Conservation (phyloP, 371 early-diverging fungal genomes). For the Apophysomyces ossiformis region DNA sequence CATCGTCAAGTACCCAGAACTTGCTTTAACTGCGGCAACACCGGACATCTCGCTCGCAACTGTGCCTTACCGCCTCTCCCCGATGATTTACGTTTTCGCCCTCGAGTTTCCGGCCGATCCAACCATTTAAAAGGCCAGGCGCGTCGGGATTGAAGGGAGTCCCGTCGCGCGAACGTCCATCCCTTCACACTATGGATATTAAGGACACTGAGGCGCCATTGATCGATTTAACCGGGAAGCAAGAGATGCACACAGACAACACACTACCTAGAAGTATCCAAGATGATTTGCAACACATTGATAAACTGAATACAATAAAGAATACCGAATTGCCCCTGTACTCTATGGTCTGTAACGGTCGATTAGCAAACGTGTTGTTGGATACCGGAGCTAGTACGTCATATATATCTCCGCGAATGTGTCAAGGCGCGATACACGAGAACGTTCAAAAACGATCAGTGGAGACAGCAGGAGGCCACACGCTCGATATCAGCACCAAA, state of each 20-base stretch:
- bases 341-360: not conserved
- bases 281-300: not conserved
- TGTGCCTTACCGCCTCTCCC: too few relatives aligned
- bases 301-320: not conserved
- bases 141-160: too few relatives aligned
- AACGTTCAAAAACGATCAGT: not conserved
- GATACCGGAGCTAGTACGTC: not conserved
- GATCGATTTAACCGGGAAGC: not conserved
- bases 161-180: too few relatives aligned
- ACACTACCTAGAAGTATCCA: not conserved
- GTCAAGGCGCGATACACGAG: not conserved
- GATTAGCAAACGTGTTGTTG: not conserved
- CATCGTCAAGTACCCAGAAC: too few relatives aligned
- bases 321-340: not conserved
- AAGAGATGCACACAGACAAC: not conserved
- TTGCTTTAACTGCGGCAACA: too few relatives aligned
- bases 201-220: not conserved
- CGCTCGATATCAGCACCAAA: not conserved
- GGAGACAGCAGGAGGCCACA: conserved; percentile 1
- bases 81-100: too few relatives aligned
- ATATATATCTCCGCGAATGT: not conserved
- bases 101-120: too few relatives aligned
- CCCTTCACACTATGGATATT: not conserved
- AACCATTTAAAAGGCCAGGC: too few relatives aligned
- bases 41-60: too few relatives aligned